phyloP scores from a whole-genome alignment of 2,329 filamentous ascomycete species.

The Corinectria fuckeliana region DNA sequence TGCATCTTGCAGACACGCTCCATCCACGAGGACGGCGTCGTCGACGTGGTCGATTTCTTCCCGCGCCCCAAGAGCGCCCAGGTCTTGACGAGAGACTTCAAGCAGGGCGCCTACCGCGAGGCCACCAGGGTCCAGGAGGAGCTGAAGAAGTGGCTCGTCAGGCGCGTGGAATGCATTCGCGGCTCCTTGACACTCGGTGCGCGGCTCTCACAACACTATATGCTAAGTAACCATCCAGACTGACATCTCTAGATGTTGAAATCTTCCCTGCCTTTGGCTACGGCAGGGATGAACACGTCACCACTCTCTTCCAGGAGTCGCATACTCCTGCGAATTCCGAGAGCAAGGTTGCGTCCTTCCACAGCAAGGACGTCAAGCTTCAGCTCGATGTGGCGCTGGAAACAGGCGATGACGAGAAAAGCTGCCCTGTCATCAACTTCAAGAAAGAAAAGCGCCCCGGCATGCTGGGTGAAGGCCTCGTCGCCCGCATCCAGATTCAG shows the following conservation, averaged over 20 bases:
- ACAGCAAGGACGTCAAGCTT: conserved; percentile 63
- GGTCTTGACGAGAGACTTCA: conserved; percentile 55
- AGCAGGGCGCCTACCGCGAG: conserved; percentile 61
- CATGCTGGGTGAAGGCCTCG: conserved; percentile 67
- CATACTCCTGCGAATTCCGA: conserved; percentile 47
- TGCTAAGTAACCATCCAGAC: neutral
- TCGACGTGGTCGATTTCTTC: conserved; percentile 78
- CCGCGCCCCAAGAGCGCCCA: conserved; percentile 68
- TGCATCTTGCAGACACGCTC: conserved; percentile 81
- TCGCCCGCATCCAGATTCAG: conserved; percentile 62
- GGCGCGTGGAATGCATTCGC: conserved; percentile 75
- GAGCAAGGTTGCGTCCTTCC: conserved; percentile 70
- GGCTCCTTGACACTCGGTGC: conserved; percentile 67
- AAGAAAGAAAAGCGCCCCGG: conserved; percentile 57
- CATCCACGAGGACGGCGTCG: conserved; percentile 76
- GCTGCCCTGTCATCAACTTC: conserved; percentile 62
- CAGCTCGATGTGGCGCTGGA: conserved; percentile 74
- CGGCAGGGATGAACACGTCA: conserved; percentile 66
- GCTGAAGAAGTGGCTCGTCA: conserved; percentile 74
- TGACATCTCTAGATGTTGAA: conserved; percentile 60
- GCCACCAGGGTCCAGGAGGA: conserved; percentile 62
- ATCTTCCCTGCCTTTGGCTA: conserved; percentile 78
- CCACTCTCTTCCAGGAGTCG: conserved; percentile 57
- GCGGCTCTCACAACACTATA: neutral
- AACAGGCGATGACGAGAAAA: conserved; percentile 49